Evolutionary conservation across 2,329 filamentous ascomycete species (phyloP).

Genomic region (Talaromyces islandicus): DNA sequence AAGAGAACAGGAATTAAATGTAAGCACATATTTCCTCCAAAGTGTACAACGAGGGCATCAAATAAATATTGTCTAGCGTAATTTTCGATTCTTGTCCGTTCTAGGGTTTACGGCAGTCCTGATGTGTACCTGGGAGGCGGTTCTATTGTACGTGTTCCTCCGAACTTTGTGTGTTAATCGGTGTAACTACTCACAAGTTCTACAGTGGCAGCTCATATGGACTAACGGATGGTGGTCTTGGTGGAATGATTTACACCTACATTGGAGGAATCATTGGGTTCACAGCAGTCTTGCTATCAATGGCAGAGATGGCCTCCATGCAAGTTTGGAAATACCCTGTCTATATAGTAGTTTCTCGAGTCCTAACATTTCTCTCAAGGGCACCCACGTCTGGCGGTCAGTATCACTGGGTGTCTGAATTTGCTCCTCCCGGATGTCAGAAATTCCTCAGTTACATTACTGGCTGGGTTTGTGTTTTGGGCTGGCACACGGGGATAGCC

Average conservation of each 20-base stretch:
- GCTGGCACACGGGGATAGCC: constrained; percentile 4
- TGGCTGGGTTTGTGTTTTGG: constrained; percentile 8
- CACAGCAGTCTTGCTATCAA: constrained; percentile 34
- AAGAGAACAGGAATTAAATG: background rate
- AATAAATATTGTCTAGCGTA: background rate
- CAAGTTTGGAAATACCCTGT: constrained; percentile 9
- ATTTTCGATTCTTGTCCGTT: constrained; percentile 1
- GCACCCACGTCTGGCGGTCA: constrained; percentile 34
- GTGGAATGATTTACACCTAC: constrained; percentile 50
- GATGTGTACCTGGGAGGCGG: constrained; percentile 29
- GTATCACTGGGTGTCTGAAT: constrained; percentile 32
- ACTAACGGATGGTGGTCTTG: constrained; percentile 45
- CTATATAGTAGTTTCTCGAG: background rate
- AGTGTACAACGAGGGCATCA: background rate
- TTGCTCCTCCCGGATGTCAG: constrained; percentile 27
- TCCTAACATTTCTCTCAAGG: constrained; percentile 13
- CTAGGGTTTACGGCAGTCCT: constrained; percentile 16
- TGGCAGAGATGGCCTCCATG: constrained; percentile 49
- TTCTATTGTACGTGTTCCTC: constrained; percentile 18
- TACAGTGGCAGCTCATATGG: constrained; percentile 11
- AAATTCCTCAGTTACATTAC: constrained; percentile 28
- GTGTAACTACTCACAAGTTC: background rate
- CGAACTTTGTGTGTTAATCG: constrained; percentile 3
- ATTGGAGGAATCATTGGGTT: constrained; percentile 44
- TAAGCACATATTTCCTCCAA: background rate